These are phyloP conservation scores for Angophora floribunda DNA, from an alignment of 345 rosid genomes.

Conservation along the genomic window DNA sequence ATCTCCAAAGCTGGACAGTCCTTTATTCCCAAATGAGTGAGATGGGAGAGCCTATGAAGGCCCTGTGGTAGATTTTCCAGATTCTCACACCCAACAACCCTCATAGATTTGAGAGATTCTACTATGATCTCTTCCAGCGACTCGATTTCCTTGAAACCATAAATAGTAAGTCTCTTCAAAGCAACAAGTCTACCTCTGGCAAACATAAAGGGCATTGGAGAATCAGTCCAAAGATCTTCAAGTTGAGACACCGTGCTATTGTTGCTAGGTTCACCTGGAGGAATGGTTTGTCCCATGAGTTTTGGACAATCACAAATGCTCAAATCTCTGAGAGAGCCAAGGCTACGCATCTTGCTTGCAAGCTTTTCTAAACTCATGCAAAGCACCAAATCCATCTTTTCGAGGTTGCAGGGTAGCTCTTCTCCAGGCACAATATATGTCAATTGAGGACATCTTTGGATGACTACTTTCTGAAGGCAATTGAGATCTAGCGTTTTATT, in stretches of 20 bases:
- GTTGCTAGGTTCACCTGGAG: neutral
- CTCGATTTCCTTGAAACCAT: neutral
- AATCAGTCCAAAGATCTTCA: too few species aligned
- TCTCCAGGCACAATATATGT: neutral
- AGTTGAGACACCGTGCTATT: neutral
- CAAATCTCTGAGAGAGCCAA: too few species aligned
- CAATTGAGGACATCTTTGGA: neutral
- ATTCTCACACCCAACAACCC: neutral
- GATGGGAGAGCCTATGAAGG: neutral
- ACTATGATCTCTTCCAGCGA: neutral
- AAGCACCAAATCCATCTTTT: too few species aligned
- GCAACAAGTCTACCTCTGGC: neutral
- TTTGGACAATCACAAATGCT: too few species aligned
- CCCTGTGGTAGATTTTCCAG: neutral
- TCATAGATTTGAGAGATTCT: too few species aligned
- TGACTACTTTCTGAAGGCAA: neutral
- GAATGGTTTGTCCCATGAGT: neutral
- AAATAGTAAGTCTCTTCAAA: neutral
- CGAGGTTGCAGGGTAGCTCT: neutral
- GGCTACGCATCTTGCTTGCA: too few species aligned
- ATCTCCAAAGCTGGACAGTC: neutral
- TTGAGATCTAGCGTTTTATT: neutral
- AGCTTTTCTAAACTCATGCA: too few species aligned
- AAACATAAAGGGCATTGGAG: too few species aligned
- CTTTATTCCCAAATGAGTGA: neutral